Base-by-base conservation (phyloP, 805 yeast species). In the Ogataea parapolymorpha region DNA sequence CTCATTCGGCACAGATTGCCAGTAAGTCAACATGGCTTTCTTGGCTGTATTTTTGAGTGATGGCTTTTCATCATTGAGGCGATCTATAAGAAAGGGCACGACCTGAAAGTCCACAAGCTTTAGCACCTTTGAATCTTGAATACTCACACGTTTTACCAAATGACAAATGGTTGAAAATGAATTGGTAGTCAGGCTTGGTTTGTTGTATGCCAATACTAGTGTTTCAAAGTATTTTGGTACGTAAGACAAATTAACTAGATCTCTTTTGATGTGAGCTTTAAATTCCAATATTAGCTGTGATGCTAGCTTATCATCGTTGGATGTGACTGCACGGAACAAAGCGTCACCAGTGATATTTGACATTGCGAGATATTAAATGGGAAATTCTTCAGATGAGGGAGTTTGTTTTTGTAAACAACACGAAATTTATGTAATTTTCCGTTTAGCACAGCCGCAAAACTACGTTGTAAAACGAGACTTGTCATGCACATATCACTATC, bases 131-230 rank as follows among this genome's bases (percentile, higher is more conserved):
- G 67, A 59, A 48, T 78, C 82, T 58, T 79, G 85, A 59, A 77
- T 73, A 34, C 78, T 71, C 5, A 79, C 74, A 15, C 85, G 61
- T 43, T 77, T 79, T 23, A 79, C 71, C 38, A 79, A 57, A 51
- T 79, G 82, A 35, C 80, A 76, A 4, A 77, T 54, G 0, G 77
- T 69, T 22, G 77, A 70, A 51, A 79, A 77, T 2, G 77, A 68
- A 44, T 68, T 67, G 14, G 77, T 65, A 9, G 67, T 56, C 25
- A 60, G 39, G 35, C 68, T 69, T 3, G 59, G 49, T 4, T 67
- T 61, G 40, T 69, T 71, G 32, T 65, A 67, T 2, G 76, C 80
- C 3, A 66, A 50, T 7, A 72, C 61, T 33, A 80, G 58, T 0
- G 78, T 66, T 35, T 77, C 77, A 41, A 77, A 65, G 56, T 76